Base-by-base conservation (phyloP, 345 rosid species). In the Eucalyptus sp. region DNA sequence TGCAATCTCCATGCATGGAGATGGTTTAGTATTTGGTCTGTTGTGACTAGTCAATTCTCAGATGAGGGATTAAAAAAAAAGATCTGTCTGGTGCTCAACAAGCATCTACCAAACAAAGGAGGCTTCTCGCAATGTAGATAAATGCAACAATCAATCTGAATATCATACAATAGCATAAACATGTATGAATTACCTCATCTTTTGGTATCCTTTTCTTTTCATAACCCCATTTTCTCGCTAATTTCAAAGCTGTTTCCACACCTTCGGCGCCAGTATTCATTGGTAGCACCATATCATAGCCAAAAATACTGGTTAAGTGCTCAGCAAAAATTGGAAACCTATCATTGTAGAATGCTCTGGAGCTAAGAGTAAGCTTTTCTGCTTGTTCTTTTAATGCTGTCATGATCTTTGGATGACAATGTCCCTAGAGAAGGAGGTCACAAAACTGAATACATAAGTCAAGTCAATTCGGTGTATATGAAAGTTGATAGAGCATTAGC, bases 181-280 rank as follows among this genome's bases (percentile, higher is more conserved):
- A 64, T 64, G 37, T 15, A 31, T 1, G 56, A 13, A 29, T 50
- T 89, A 96, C 99, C 98, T 96, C 96, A 90, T 98, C 95, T 90
- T 92, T 94, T 62, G 98, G 95, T 51, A 98, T 95, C 12, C 90
- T 90, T 91, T 98, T 98, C 92, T 94, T 96, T 88, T 93, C 95
- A 62, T 95, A 94, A 90, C 99, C 99, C 99, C 99, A 98, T 93
- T 98, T 98, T 89, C 99, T 95, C 8, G 99, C 99, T 93, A 95
- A n/a, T 90, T 98, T 96, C 91, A 98, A 92, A 88, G 98, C 98
- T 24, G 99, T 97, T 90, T 98, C 99, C 56, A 97, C 99, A 89
- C 99, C 99, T 94, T 98, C 99, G 48, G 99, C 99, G 15, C 99
- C 98, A 4, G 99, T 98, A 89, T 98, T 98, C 99, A 98, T 98